Evolutionary conservation across 352 stramenopile genomes (phyloP), one percentile per base, ranked within the genome.

Genomic region (Blastocystis sp.): DNA sequence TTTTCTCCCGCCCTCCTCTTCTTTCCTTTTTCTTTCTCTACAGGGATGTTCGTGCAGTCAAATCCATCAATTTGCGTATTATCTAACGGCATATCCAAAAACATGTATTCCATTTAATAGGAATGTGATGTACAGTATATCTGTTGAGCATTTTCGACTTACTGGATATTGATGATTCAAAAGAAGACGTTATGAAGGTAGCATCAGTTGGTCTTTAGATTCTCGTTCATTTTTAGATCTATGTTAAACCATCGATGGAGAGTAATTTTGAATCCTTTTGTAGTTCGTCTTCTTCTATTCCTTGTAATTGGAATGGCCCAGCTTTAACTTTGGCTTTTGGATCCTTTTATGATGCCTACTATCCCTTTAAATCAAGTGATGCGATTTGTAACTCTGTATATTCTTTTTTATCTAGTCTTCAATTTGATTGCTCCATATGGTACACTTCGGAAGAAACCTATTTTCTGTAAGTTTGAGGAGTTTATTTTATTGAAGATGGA

Each of bases 11-110:
- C 5, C 30, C 19, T 27, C 33, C 22, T 81, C 54, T 37, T 51
- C 35, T 27, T 81, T 59, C 33, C 53, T 81, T 0, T 0, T 81
- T 42, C 70, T 81, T 9, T 81, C 70, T 22, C 15, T 81, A 44
- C 27, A 60, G 22, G 22, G 33, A 27, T 81, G 70, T 44, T 64
- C 42, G 4, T 81, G 42, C 42, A 37, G 15, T 33, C 5, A 53
- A 33, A 19, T 64, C 6, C 48, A 81, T 42, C 0, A 44, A 17
- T 51, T 81, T n/a, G 44, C 70, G 0, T 17, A 30, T 27, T 30
- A 27, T 22, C 27, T 81, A n/a, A 33, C 27, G 17, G 24, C 15
- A 51, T 81, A 81, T 35, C 40, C 70, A 27, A 81, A 81, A 35
- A 44, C 24, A 15, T n/a, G 70, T 81, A 24, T 9, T 37, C 13